Base-by-base conservation (phyloP, 495 filamentous ascomycete species). In the Hypoxylon subgilvum region DNA sequence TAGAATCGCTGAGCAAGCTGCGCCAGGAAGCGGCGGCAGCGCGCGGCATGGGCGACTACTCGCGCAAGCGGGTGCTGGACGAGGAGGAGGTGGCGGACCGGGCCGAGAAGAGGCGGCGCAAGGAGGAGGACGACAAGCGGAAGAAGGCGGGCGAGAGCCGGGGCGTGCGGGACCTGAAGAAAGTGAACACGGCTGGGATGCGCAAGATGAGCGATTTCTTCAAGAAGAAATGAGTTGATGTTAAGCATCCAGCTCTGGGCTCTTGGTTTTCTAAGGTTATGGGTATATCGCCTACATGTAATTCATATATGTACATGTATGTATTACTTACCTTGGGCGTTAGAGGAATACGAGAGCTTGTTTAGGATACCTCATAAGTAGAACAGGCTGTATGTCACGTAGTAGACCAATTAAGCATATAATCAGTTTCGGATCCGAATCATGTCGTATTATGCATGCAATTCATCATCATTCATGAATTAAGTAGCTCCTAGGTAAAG, bases 151-250 rank as follows among this genome's bases (percentile, higher is more conserved):
- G 79, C 10, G 82, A 90, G 73, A 93, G 88, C 59, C 78, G 83
- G 14, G 92, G 82, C 0, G 84, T 96, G 1, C 85, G 81, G 63
- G 80, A 92, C 31, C 67, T 99, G 65, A 88, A 87, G 69, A 97
- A 97, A 76, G 93, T 89, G 10, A 88, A 96, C 69, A 91, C 86
- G 0, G 83, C 66, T 12, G 95, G 94, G 19, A 99, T 99, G 94
- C 91, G 89, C 80, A 97, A 96, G 79, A 83, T 98, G 85, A 96
- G 91, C 61, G 83, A 86, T 56, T 98, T 97, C 71, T 98, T 98
- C 70, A 82, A 80, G 30, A 96, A 92, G 76, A 86, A 84, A 54
- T 60, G 13, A 38, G 34, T 16, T 9, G 9, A 13, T 18, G 31
- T 18, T 21, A 8, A 8, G 23, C 23, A 27, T 27, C 23, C 8